These are phyloP conservation scores for Bondarzewia mesenterica DNA, from an alignment of 1,284 basidiomycete species.

Conservation along the genomic window DNA sequence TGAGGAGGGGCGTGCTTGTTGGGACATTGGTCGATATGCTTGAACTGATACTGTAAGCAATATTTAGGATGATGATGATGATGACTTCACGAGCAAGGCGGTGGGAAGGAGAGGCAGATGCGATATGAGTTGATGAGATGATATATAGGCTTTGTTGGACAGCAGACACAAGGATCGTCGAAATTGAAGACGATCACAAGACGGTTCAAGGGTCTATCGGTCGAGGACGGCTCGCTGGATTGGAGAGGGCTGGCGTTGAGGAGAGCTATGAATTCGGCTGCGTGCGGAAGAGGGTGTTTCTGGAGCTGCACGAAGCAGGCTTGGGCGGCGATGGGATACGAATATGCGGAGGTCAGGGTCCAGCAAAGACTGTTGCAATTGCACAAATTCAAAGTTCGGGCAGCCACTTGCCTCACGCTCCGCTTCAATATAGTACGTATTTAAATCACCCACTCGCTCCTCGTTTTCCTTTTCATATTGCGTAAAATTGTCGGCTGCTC, in stretches of 20 bases:
- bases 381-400: conserved; percentile 4
- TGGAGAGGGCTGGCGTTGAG: background rate
- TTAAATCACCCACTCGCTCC: background rate
- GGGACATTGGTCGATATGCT: conserved; percentile 18
- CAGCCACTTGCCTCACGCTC: conserved; percentile 7
- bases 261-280: background rate
- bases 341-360: background rate
- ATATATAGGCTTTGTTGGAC: background rate
- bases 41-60: background rate
- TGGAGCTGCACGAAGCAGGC: background rate
- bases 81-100: too few species aligned
- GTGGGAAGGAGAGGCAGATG: conserved; percentile 4
- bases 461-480: too few species aligned
- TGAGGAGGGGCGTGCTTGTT: conserved; percentile 22
- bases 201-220: background rate
- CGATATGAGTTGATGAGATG: conserved; percentile 10
- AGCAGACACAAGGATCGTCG: background rate
- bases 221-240: background rate
- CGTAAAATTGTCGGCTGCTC: too few species aligned
- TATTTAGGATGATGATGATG: background rate
- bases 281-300: background rate
- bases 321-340: background rate
- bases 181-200: background rate
- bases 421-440: conserved; percentile 7
- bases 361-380: background rate